Evolutionary conservation across 164 flowering plant genomes (phyloP).

Genomic region (Umbilicus rupestris): DNA sequence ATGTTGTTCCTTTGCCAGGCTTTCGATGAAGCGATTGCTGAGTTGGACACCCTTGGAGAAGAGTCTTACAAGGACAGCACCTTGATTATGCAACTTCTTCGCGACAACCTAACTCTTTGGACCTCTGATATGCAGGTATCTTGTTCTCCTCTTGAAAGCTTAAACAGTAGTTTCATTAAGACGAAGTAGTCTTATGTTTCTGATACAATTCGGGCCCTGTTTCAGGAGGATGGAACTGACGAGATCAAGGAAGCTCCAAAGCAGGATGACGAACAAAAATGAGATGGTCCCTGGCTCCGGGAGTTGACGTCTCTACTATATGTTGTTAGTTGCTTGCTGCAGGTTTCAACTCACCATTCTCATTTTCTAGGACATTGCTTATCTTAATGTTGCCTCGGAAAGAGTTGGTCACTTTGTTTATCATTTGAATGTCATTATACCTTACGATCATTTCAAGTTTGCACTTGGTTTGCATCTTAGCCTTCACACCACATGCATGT

Average conservation of each 20-base stretch:
- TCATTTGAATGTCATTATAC: no score
- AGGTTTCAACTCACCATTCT: neutral
- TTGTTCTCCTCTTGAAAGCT: neutral
- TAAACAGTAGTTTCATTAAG: neutral
- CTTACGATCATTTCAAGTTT: no score
- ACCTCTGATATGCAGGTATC: constrained; percentile 28
- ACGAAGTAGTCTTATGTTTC: neutral
- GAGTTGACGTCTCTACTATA: neutral
- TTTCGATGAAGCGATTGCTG: constrained; percentile 48
- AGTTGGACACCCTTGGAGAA: constrained; percentile 38
- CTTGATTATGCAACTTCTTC: constrained; percentile 42
- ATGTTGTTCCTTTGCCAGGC: constrained; percentile 27
- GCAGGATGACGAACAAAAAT: constrained; percentile 1
- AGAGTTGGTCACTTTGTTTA: neutral
- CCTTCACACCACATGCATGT: no score
- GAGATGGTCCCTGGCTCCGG: neutral
- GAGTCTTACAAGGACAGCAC: constrained; percentile 53
- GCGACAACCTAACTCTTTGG: constrained; percentile 43
- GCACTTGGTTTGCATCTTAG: no score
- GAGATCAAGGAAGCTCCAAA: constrained; percentile 1
- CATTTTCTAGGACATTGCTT: neutral
- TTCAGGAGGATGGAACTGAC: constrained; percentile 3
- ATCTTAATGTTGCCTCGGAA: neutral
- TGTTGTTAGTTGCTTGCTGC: neutral
- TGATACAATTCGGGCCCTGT: neutral